Percentiles rank a stretch among this genome's conserved stretches.
Conservation (phyloP, 2,329 filamentous ascomycete genomes). For the Talaromyces piceae region DNA sequence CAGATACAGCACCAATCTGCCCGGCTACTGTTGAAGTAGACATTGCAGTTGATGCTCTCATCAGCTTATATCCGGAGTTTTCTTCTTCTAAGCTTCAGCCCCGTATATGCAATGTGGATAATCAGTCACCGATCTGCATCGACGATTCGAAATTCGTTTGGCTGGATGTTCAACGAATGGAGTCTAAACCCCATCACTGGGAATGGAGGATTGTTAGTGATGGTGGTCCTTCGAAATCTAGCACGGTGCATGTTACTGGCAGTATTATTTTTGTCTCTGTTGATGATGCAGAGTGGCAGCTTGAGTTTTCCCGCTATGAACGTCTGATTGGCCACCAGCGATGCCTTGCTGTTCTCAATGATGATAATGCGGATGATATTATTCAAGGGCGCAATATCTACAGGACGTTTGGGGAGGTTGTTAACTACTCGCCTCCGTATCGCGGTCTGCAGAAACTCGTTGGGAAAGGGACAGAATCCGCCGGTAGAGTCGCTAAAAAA, state of each 20-base stretch:
- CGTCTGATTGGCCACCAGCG: slow-evolving; percentile 28
- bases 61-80: slow-evolving; percentile 23
- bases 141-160: slow-evolving; percentile 21
- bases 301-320: slow-evolving; percentile 23
- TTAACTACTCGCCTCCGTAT: slow-evolving; percentile 12
- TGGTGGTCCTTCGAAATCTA: neutral
- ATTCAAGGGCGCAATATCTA: slow-evolving; percentile 15
- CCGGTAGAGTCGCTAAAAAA: slow-evolving; percentile 13
- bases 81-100: slow-evolving; percentile 17
- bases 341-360: slow-evolving; percentile 11
- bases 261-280: slow-evolving; percentile 17
- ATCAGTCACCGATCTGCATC: slow-evolving; percentile 27
- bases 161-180: slow-evolving; percentile 21
- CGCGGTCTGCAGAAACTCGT: slow-evolving; percentile 14
- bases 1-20: slow-evolving; percentile 31
- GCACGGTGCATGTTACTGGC: slow-evolving; percentile 20
- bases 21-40: slow-evolving; percentile 36
- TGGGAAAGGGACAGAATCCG: slow-evolving; percentile 13
- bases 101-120: slow-evolving; percentile 22
- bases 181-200: slow-evolving; percentile 17
- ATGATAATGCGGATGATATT: slow-evolving; percentile 14
- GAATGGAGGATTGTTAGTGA: slow-evolving; percentile 20
- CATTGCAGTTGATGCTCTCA: slow-evolving; percentile 25
- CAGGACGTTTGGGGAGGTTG: slow-evolving; percentile 10
- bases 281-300: slow-evolving; percentile 12